These are phyloP conservation scores for Colletotrichum agaves DNA, from an alignment of 2,329 filamentous ascomycete species.

Conservation along the genomic window DNA sequence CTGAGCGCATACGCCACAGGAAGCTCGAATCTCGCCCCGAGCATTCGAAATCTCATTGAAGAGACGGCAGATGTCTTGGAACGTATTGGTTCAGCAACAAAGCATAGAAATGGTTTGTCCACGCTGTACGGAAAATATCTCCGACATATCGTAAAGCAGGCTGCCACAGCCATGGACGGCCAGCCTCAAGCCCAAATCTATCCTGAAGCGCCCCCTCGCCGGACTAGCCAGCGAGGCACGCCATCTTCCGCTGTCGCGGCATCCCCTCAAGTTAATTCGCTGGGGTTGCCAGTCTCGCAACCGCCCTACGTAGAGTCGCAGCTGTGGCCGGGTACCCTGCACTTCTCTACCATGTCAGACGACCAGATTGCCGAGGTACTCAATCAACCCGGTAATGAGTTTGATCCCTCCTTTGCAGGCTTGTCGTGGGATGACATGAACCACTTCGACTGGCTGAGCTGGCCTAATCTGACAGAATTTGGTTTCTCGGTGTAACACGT, in stretches of 20 bases:
- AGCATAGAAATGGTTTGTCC: slow-evolving; percentile 75
- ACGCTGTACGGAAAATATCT: slow-evolving; percentile 59
- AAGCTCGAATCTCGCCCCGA: slow-evolving; percentile 68
- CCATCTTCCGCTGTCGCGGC: slow-evolving; percentile 20
- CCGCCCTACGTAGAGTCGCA: slow-evolving; percentile 44
- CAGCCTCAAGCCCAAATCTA: slow-evolving; percentile 22
- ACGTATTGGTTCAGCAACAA: slow-evolving; percentile 72
- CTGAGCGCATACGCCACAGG: slow-evolving; percentile 69
- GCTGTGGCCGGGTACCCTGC: slow-evolving; percentile 63
- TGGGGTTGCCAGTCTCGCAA: slow-evolving; percentile 40
- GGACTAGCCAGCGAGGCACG: slow-evolving; percentile 21
- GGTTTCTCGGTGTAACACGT: slow-evolving; percentile 38
- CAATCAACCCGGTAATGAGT: slow-evolving; percentile 69
- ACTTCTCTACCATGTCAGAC: slow-evolving; percentile 76
- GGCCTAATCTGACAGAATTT: slow-evolving; percentile 56
- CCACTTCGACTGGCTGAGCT: slow-evolving; percentile 67
- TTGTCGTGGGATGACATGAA: slow-evolving; percentile 69
- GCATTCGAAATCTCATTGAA: slow-evolving; percentile 72
- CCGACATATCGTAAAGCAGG: slow-evolving; percentile 55
- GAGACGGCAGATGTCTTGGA: slow-evolving; percentile 76
- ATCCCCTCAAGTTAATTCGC: slow-evolving; percentile 25
- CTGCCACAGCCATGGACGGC: slow-evolving; percentile 41
- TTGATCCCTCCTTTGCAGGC: slow-evolving; percentile 65
- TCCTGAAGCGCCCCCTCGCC: neutral
- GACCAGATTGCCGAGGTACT: slow-evolving; percentile 74